Evolutionary conservation across 305 asterid species (phyloP).

Genomic region (Solanum chacoense): DNA sequence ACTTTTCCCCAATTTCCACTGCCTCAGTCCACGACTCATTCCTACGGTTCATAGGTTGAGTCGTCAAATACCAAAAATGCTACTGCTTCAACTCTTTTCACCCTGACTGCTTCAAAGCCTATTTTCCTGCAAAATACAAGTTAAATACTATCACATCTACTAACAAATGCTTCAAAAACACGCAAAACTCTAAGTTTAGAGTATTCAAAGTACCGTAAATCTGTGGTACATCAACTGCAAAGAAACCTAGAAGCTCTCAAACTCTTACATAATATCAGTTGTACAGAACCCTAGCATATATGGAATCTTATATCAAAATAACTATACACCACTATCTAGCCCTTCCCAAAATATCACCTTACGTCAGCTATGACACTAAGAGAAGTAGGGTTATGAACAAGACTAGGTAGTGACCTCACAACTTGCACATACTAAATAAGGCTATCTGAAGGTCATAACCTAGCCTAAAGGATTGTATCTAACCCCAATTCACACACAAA

Average conservation of each 20-base stretch:
- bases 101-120: neutral
- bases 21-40: neutral
- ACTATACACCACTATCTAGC: neutral
- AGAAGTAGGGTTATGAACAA: neutral
- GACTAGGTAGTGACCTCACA: neutral
- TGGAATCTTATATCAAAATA: neutral
- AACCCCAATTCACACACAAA: neutral
- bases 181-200: neutral
- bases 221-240: neutral
- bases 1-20: neutral
- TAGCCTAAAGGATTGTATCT: neutral
- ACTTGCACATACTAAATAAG: neutral
- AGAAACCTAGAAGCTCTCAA: neutral
- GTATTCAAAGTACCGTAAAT: neutral
- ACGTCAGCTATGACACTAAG: neutral
- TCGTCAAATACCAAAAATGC: neutral
- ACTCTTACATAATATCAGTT: neutral
- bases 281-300: neutral
- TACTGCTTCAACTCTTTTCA: neutral
- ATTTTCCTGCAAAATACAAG: neutral
- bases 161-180: neutral
- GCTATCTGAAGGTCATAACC: neutral
- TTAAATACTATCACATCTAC: neutral
- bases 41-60: neutral
- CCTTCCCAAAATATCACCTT: neutral